These are phyloP conservation scores for Boletellus sp. DNA, from an alignment of 768 basidiomycete species.

Conservation along the genomic window DNA sequence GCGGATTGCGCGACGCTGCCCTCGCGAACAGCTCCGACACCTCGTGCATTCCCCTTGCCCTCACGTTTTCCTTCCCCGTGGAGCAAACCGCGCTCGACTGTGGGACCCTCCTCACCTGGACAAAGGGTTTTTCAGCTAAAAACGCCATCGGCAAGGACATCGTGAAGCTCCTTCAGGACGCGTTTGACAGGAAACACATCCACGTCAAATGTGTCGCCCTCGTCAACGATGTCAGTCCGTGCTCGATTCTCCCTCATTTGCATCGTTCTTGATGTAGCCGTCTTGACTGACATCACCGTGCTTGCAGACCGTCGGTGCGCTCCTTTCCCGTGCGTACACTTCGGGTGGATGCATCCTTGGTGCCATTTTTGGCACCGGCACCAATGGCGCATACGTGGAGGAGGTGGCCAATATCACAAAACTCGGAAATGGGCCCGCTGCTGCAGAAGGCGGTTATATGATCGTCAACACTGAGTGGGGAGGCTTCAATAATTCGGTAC, in stretches of 20 bases:
- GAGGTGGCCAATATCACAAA: slow-evolving; percentile 81
- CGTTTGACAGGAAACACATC: slow-evolving; percentile 88
- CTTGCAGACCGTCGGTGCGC: slow-evolving; percentile 86
- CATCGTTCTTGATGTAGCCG: neutral
- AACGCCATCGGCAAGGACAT: slow-evolving; percentile 89
- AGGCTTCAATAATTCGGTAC: slow-evolving; percentile 89
- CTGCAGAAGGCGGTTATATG: slow-evolving; percentile 72
- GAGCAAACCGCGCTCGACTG: slow-evolving; percentile 91
- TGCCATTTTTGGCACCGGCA: slow-evolving; percentile 96
- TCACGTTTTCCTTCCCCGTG: slow-evolving; percentile 98
- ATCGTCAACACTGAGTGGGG: slow-evolving; percentile 99
- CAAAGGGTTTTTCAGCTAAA: slow-evolving; percentile 91
- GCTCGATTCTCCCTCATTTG: neutral
- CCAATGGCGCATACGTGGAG: slow-evolving; percentile 97
- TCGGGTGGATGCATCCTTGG: slow-evolving; percentile 85
- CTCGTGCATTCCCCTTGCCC: slow-evolving; percentile 65
- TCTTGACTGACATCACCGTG: slow-evolving; percentile 7
- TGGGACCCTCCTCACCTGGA: slow-evolving; percentile 92
- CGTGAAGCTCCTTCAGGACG: slow-evolving; percentile 85
- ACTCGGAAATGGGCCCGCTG: slow-evolving; percentile 60
- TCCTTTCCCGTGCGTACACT: slow-evolving; percentile 92
- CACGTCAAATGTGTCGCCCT: slow-evolving; percentile 89
- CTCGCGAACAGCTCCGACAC: slow-evolving; percentile 28
- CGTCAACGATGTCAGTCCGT: slow-evolving; percentile 86
- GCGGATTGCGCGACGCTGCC: slow-evolving; percentile 11